Percentiles rank a stretch among this genome's conserved stretches.
These are phyloP conservation scores for Claviceps digitariae DNA, from an alignment of 2,329 filamentous ascomycete species.

Conservation along the genomic window DNA sequence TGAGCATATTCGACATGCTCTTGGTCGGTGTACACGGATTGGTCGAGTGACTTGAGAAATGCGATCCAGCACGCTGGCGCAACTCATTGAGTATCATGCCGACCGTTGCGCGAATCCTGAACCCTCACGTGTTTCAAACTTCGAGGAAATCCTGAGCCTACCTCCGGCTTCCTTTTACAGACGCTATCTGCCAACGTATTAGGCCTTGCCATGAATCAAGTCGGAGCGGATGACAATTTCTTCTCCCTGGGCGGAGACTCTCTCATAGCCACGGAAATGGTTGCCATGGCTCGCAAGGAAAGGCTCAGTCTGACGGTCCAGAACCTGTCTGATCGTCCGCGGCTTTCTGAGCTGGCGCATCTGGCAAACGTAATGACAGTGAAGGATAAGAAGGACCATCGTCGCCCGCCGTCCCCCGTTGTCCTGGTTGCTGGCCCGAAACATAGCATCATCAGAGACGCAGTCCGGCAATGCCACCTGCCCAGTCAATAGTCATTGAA, in stretches of 20 bases:
- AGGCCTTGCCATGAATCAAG: not conserved
- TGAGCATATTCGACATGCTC: slow-evolving; percentile 9
- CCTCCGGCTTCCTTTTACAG: no score
- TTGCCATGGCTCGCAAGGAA: not conserved
- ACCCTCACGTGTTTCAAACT: not conserved
- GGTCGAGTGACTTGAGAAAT: slow-evolving; percentile 7
- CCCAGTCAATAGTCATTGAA: not conserved
- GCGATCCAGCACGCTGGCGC: slow-evolving; percentile 5
- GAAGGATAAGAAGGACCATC: not conserved
- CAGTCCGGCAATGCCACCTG: not conserved
- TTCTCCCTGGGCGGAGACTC: slow-evolving; percentile 2
- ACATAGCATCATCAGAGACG: not conserved
- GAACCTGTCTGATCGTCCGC: not conserved
- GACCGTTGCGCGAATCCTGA: slow-evolving; percentile 6
- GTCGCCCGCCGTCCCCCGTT: not conserved
- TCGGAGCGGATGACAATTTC: not conserved
- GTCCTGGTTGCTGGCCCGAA: not conserved
- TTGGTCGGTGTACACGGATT: slow-evolving; percentile 7
- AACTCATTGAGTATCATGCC: slow-evolving; percentile 6
- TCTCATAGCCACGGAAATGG: not conserved
- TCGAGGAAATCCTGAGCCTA: no score
- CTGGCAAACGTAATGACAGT: not conserved
- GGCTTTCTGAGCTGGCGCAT: not conserved
- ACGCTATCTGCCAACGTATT: not conserved
- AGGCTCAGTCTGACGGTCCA: not conserved